Percentiles rank a stretch among this genome's conserved stretches.
Evolutionary conservation across 2,329 filamentous ascomycete genomes (phyloP).

Genomic region (Hirsutella thompsonii): DNA sequence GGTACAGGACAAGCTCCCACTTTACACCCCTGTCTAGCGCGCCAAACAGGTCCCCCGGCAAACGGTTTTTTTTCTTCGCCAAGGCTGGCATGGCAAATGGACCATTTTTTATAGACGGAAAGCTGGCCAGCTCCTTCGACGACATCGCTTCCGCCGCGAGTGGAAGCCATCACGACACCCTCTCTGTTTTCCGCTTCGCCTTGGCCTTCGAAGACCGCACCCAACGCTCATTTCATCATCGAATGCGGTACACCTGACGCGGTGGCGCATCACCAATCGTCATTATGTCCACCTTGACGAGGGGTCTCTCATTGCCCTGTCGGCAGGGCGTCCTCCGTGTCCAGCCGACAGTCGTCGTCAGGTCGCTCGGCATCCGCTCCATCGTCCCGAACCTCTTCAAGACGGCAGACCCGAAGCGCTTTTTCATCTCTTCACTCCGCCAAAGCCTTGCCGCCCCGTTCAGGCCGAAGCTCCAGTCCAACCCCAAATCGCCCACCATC

Average conservation of each 20-base stretch:
- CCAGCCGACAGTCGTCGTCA: constrained; percentile 8
- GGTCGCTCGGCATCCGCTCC: constrained; percentile 2
- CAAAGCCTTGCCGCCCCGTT: constrained; percentile 7
- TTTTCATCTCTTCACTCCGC: constrained; percentile 16
- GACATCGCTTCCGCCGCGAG: too few relatives aligned
- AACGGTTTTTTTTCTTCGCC: background rate
- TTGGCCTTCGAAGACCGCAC: too few relatives aligned
- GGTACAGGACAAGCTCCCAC: background rate
- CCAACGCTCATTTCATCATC: too few relatives aligned
- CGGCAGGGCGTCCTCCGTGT: constrained; percentile 10
- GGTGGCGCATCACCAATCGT: background rate
- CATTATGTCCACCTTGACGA: constrained; percentile 18
- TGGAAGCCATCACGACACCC: too few relatives aligned
- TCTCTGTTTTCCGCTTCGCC: too few relatives aligned
- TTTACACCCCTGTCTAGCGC: background rate
- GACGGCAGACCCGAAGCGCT: constrained; percentile 11
- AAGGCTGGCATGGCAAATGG: background rate
- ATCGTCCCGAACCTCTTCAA: constrained; percentile 4
- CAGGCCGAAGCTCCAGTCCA: too few relatives aligned
- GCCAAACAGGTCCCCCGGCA: background rate
- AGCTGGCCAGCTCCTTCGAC: too few relatives aligned
- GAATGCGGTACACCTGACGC: too few relatives aligned
- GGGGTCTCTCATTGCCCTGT: constrained; percentile 16
- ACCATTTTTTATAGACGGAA: background rate
- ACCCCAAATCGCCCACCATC: too few relatives aligned